phyloP scores from a whole-genome alignment of 495 filamentous ascomycete genomes.

The Aspergillus campestris region DNA sequence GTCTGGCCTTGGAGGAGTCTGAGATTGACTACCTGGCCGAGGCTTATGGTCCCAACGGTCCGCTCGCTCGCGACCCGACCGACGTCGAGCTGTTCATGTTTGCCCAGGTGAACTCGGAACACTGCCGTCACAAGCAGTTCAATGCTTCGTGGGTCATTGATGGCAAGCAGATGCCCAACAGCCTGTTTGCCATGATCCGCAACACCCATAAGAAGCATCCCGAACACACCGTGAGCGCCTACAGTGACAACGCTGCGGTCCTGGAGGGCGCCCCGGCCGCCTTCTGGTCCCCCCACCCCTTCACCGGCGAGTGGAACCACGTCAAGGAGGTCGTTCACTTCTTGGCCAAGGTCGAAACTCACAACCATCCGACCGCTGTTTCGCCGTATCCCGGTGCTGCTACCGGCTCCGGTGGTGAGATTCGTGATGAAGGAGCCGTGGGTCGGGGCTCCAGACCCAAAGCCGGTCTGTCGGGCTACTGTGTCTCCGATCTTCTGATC shows the following conservation, averaged over 20 bases:
- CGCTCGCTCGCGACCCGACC: conserved; percentile 59
- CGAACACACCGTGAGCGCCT: conserved; percentile 78
- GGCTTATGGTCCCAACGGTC: conserved; percentile 65
- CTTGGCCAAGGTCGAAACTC: conserved; percentile 92
- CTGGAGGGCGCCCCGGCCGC: conserved; percentile 65
- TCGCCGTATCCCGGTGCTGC: conserved; percentile 79
- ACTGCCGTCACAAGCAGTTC: conserved; percentile 73
- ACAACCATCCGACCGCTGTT: conserved; percentile 96
- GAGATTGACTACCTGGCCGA: conserved; percentile 93
- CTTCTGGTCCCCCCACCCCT: conserved; percentile 78
- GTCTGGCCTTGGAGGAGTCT: conserved; percentile 75
- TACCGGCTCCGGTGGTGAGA: conserved; percentile 92
- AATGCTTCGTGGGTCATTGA: conserved; percentile 98
- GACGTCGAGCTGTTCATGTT: conserved; percentile 99
- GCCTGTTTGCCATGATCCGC: conserved; percentile 89
- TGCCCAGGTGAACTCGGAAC: conserved; percentile 71
- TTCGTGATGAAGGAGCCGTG: conserved; percentile 89
- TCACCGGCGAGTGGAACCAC: conserved; percentile 79
- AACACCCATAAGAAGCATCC: conserved; percentile 81
- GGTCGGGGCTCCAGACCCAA: conserved; percentile 89
- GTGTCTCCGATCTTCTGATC: conserved; percentile 86
- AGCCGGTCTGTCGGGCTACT: conserved; percentile 86
- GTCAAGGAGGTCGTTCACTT: conserved; percentile 84
- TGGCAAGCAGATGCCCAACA: conserved; percentile 64
- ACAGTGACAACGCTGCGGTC: conserved; percentile 95